Percentiles rank a stretch among this genome's conserved stretches.
Evolutionary conservation across 352 stramenopile genomes (phyloP).

Genomic region (Phytophthora citricola): DNA sequence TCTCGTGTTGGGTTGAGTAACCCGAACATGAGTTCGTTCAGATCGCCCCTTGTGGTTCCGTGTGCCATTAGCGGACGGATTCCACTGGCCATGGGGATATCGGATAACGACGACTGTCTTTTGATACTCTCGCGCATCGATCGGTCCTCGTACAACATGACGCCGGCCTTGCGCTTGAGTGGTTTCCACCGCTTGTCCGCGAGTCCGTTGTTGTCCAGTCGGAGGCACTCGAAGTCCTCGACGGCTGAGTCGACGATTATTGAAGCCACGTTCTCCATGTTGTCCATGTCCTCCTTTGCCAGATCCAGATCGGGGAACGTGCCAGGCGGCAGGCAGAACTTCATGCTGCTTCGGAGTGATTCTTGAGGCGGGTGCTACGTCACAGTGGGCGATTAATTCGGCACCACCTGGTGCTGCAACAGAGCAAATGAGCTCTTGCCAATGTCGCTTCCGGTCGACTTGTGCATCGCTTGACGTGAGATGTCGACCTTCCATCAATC

Average conservation of each 20-base stretch:
- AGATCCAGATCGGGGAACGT: constrained; percentile 52
- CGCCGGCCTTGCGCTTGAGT: constrained; percentile 42
- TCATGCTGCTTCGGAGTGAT: constrained; percentile 25
- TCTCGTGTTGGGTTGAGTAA: constrained; percentile 38
- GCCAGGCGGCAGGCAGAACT: constrained; percentile 39
- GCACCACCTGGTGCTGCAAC: constrained; percentile 9
- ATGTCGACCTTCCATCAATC: constrained; percentile 18
- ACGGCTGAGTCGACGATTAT: constrained; percentile 43
- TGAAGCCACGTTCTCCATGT: constrained; percentile 43
- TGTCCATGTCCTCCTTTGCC: constrained; percentile 43
- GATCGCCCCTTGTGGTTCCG: constrained; percentile 47
- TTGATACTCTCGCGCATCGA: constrained; percentile 26
- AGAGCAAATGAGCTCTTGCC: constrained; percentile 8
- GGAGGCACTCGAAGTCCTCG: constrained; percentile 34
- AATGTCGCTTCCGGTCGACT: constrained; percentile 11
- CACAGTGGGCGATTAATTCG: not conserved
- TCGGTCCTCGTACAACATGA: constrained; percentile 43
- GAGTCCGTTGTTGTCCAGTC: constrained; percentile 22
- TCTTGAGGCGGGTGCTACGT: not conserved
- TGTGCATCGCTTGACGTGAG: constrained; percentile 12
- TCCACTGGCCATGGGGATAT: constrained; percentile 9
- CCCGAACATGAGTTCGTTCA: constrained; percentile 49
- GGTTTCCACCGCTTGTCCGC: constrained; percentile 40
- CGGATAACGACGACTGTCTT: constrained; percentile 8
- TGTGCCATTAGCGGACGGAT: constrained; percentile 40